phyloP scores from a whole-genome alignment of 208 protist genomes.

The Strigomonas oncopelti region DNA sequence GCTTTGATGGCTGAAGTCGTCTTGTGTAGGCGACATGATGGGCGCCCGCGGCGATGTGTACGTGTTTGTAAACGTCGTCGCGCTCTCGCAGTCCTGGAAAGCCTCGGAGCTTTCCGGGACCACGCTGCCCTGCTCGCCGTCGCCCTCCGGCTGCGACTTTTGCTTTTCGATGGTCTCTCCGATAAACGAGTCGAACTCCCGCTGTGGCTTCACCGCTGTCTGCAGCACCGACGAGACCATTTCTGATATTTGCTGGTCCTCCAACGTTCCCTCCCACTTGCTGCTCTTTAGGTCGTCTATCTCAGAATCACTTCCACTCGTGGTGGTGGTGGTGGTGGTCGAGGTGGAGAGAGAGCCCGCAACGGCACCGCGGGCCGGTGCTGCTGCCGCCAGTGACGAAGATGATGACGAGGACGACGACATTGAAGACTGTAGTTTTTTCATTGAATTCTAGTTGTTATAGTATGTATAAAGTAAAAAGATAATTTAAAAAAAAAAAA shows the following conservation, averaged over 20 bases:
- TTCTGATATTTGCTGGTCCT: background rate
- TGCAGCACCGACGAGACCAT: background rate
- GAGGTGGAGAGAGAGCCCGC: too few relatives aligned
- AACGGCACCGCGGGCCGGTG: too few relatives aligned
- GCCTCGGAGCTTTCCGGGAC: slow-evolving; percentile 23
- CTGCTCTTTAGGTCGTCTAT: background rate
- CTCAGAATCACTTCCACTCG: background rate
- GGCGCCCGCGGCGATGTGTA: background rate
- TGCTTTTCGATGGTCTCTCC: background rate
- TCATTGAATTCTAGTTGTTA: background rate
- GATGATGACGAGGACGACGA: background rate
- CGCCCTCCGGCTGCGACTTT: background rate
- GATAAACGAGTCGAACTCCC: too few relatives aligned
- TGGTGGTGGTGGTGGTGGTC: background rate
- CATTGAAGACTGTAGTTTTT: background rate
- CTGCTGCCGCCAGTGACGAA: background rate
- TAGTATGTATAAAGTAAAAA: slow-evolving; percentile 11
- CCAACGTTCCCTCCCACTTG: background rate
- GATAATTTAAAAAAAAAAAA: slow-evolving; percentile 14
- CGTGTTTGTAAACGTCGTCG: background rate
- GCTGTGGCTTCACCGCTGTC: background rate
- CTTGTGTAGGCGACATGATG: background rate
- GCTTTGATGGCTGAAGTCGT: background rate
- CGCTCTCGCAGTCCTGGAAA: slow-evolving; percentile 29
- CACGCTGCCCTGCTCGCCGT: background rate